phyloP scores from a whole-genome alignment of 2,329 filamentous ascomycete genomes.

The Diaporthe sp. region DNA sequence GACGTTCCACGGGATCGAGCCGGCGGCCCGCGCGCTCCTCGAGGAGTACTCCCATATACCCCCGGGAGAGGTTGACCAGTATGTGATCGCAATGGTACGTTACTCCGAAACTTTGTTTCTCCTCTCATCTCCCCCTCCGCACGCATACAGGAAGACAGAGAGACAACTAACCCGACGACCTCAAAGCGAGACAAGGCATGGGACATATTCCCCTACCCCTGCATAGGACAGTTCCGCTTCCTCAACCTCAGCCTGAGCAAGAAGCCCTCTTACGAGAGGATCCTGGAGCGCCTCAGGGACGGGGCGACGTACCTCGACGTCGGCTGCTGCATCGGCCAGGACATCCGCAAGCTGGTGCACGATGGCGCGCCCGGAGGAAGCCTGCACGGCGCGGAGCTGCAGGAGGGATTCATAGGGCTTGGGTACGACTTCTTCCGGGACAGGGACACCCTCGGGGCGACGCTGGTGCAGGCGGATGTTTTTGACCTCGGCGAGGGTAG shows the following conservation, averaged over 20 bases:
- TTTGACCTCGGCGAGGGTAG: constrained; percentile 43
- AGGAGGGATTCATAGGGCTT: constrained; percentile 49
- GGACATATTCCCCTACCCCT: constrained; percentile 54
- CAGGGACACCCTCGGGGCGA: constrained; percentile 41
- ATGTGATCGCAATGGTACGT: constrained; percentile 43
- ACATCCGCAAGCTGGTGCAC: constrained; percentile 57
- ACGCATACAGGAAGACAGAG: background rate
- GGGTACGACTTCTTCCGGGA: constrained; percentile 54
- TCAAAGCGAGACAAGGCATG: constrained; percentile 53
- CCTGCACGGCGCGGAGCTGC: constrained; percentile 55
- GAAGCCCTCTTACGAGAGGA: constrained; percentile 48
- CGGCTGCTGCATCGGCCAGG: constrained; percentile 61
- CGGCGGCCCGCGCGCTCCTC: constrained; percentile 43
- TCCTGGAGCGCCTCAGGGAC: constrained; percentile 47
- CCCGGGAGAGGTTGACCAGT: constrained; percentile 43
- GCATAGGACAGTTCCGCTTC: constrained; percentile 56
- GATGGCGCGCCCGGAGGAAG: constrained; percentile 55
- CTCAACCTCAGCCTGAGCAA: constrained; percentile 52
- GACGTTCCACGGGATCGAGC: background rate
- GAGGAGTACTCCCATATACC: constrained; percentile 44
- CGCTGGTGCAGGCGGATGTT: constrained; percentile 47
- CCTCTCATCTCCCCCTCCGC: background rate
- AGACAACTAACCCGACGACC: background rate
- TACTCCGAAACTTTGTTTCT: background rate
- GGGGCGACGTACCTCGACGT: constrained; percentile 54